Percentiles rank a stretch among this genome's conserved stretches.
phyloP scores from a whole-genome alignment of 805 yeast species.

The Teunomyces pallodes region DNA sequence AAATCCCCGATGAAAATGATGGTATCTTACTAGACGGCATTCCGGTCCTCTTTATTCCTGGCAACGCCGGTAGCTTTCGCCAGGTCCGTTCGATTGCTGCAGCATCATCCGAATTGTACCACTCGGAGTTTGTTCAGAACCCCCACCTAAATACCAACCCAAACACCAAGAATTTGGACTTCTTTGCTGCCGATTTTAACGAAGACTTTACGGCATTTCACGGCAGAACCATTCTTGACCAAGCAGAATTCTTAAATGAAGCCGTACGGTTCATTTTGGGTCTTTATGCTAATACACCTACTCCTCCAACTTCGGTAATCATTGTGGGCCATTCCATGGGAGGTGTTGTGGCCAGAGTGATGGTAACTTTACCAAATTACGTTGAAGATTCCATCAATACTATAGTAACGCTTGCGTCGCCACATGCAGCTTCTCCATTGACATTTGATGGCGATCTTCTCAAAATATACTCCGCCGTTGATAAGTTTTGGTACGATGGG shows the following conservation, averaged over 20 bases:
- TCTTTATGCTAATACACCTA: slow-evolving; percentile 48
- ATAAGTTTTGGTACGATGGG: slow-evolving; percentile 77
- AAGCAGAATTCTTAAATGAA: slow-evolving; percentile 88
- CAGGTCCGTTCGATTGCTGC: slow-evolving; percentile 94
- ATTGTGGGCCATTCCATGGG: slow-evolving; percentile 96
- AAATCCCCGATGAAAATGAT: slow-evolving; percentile 43
- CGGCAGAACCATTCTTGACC: slow-evolving; percentile 89
- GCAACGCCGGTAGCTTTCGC: slow-evolving; percentile 92
- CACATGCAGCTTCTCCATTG: slow-evolving; percentile 89
- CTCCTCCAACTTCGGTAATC: slow-evolving; percentile 67
- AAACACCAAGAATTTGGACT: slow-evolving; percentile 58
- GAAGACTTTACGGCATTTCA: slow-evolving; percentile 96
- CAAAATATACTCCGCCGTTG: slow-evolving; percentile 68
- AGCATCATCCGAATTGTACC: slow-evolving; percentile 58
- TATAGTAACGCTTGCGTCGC: slow-evolving; percentile 81
- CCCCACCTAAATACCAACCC: slow-evolving; percentile 7
- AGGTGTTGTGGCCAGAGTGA: slow-evolving; percentile 86
- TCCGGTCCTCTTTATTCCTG: slow-evolving; percentile 93
- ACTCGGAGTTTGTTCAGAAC: slow-evolving; percentile 25
- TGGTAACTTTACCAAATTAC: slow-evolving; percentile 79
- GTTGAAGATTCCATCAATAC: slow-evolving; percentile 71
- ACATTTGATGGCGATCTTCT: slow-evolving; percentile 89
- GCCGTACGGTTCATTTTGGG: slow-evolving; percentile 75
- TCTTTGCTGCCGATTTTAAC: slow-evolving; percentile 89
- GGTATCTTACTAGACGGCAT: slow-evolving; percentile 55